Evolutionary conservation across 441 rosid genomes (phyloP), one percentile per base, ranked within the genome.

Genomic region (Eutrema salsugineum): DNA sequence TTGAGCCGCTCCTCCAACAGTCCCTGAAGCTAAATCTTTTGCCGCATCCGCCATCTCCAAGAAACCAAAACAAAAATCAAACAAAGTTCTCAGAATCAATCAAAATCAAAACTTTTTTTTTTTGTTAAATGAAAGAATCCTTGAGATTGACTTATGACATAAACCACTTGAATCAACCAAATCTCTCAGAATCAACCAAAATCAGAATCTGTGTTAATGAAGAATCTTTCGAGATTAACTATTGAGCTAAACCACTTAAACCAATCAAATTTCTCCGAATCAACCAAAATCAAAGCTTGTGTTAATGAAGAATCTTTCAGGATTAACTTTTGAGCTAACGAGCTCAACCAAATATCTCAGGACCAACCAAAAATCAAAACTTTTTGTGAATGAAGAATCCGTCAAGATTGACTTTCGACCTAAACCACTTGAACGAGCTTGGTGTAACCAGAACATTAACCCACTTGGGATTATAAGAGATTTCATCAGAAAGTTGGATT

Each of bases 1-100:
- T 60, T 91, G 99, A n/a, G 97, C 96, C 4, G 92, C 99, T 63
- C 99, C 99, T 69, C 98, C 99, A 19, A 92, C 75, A 2, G 98
- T 92, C 78, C 99, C 99, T 33, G 99, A 77, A 36, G 88, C 78
- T 58, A 95, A 82, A 76, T 92, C 99, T 88, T 89, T 91, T 3
- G 87, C 95, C 8, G 86, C 87, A 12, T 91, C 98, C 70, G 58
- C 99, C 99, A 95, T 92, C 91, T 90, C 82, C 62, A 65, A 69
- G 36, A 73, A 40, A 28, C 12, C 42, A 39, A 42, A 8, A 5
- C 19, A 38, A 51, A 7, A 2, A 30, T 7, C 6, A 62, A 51
- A 3, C 43, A 39, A 61, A 16, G 9, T 7, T 3, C n/a, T 32
- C 14, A 47, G 9, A 59, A 32, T 5, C 28, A 47, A 49, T 50